A percentile compares a stretch with the other conserved stretches of the same genome.
These are phyloP conservation scores for Aeschynomene evenia DNA, from an alignment of 306 rosid genomes.

Conservation along the genomic window DNA sequence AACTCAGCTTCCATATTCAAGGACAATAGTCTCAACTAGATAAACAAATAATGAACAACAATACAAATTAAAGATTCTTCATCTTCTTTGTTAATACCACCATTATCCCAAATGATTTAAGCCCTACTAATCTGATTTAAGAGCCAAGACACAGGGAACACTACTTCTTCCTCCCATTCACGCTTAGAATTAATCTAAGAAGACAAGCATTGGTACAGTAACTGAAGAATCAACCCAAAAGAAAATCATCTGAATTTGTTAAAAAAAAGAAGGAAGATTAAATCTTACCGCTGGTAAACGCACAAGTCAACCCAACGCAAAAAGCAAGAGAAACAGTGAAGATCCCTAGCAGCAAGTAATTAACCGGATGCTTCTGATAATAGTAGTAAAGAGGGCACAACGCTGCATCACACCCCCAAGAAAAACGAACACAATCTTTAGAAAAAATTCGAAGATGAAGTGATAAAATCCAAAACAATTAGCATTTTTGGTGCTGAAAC, in stretches of 20 bases:
- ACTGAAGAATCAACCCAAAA: background rate
- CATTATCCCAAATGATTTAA: background rate
- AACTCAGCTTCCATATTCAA: background rate
- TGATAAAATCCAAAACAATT: no score
- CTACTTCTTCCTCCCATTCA: background rate
- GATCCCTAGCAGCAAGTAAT: slow-evolving; percentile 67
- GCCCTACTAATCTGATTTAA: background rate
- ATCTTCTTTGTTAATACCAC: background rate
- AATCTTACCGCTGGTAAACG: slow-evolving; percentile 75
- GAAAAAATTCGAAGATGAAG: background rate
- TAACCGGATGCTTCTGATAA: slow-evolving; percentile 88
- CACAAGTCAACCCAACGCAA: slow-evolving; percentile 81
- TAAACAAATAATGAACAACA: background rate
- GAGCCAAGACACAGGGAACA: background rate
- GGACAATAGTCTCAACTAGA: background rate
- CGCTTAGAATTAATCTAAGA: background rate
- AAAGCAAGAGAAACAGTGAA: slow-evolving; percentile 74
- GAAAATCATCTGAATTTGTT: no score
- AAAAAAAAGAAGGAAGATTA: background rate
- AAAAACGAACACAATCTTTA: background rate
- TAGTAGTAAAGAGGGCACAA: slow-evolving; percentile 68
- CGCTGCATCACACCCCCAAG: slow-evolving; percentile 43
- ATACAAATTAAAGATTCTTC: background rate
- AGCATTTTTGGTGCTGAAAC: no score
- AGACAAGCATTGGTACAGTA: background rate